Conservation (phyloP, 2,329 filamentous ascomycete genomes). For the Orbilia ellipsospora region DNA sequence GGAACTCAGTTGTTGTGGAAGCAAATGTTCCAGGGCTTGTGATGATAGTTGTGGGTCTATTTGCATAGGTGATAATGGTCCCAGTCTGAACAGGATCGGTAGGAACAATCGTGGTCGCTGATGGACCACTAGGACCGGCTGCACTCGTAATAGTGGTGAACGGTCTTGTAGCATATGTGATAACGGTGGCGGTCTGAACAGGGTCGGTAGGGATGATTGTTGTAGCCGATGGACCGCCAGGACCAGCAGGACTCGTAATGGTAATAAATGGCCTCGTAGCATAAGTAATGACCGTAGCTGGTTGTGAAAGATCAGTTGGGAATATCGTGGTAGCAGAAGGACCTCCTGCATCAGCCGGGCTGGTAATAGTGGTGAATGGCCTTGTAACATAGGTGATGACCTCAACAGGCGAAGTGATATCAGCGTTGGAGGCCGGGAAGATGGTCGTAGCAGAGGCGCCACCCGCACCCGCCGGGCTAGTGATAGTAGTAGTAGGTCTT, state of each 20-base stretch:
- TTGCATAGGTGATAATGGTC: not conserved
- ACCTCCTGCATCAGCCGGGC: no score
- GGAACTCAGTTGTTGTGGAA: not conserved
- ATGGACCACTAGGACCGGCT: not conserved
- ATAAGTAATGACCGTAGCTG: not conserved
- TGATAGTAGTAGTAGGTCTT: not conserved
- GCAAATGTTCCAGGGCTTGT: not conserved
- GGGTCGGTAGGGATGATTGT: slow-evolving; percentile 5
- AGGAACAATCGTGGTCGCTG: slow-evolving; percentile 1
- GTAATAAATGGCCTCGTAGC: not conserved
- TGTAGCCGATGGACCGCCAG: not conserved
- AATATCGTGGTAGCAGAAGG: slow-evolving; percentile 2
- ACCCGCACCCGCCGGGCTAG: not conserved
- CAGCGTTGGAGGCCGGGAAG: not conserved
- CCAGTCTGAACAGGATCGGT: not conserved
- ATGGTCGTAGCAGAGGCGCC: slow-evolving; percentile 10
- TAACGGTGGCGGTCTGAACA: not conserved
- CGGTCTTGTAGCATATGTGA: not conserved
- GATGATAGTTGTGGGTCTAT: not conserved
- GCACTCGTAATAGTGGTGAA: not conserved
- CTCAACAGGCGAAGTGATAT: not conserved
- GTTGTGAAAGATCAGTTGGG: not conserved
- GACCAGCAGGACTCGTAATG: not conserved
- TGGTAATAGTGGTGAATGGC: no score
- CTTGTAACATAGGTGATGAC: not conserved